phyloP scores from a whole-genome alignment of 2,329 filamentous ascomycete species.

The Penicillium frequentans region DNA sequence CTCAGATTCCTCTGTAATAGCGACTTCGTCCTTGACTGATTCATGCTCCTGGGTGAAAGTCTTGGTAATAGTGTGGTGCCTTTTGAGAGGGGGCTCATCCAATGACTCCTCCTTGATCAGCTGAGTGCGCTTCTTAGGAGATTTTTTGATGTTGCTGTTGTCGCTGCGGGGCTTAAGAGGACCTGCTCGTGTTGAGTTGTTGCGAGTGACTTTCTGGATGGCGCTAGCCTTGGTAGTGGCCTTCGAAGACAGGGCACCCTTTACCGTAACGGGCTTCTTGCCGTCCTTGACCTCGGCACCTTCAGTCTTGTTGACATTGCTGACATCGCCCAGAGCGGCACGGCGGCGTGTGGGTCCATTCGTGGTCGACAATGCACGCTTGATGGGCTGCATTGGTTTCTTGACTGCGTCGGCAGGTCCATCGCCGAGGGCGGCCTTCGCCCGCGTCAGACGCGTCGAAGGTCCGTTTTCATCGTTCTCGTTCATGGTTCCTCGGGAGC shows the following conservation, averaged over 20 bases:
- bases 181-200: constrained; percentile 61
- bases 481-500: constrained; percentile 75
- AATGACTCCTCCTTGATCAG: constrained; percentile 59
- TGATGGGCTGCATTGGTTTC: constrained; percentile 65
- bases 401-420: constrained; percentile 60
- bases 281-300: constrained; percentile 61
- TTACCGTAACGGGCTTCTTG: constrained; percentile 69
- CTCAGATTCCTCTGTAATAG: neutral
- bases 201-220: constrained; percentile 69
- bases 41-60: neutral
- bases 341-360: constrained; percentile 67
- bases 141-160: constrained; percentile 59
- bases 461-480: constrained; percentile 69
- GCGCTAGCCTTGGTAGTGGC: constrained; percentile 73
- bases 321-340: constrained; percentile 86
- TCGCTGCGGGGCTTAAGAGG: constrained; percentile 62
- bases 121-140: constrained; percentile 64
- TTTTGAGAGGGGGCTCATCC: constrained; percentile 69
- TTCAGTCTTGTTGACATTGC: constrained; percentile 78
- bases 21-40: constrained; percentile 14
- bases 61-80: constrained; percentile 59
- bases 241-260: constrained; percentile 74
- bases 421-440: constrained; percentile 70
- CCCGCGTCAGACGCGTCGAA: constrained; percentile 84
- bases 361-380: constrained; percentile 60